phyloP scores from a whole-genome alignment of 1,284 basidiomycete genomes.

The Cutaneotrichosporon arboriforme region DNA sequence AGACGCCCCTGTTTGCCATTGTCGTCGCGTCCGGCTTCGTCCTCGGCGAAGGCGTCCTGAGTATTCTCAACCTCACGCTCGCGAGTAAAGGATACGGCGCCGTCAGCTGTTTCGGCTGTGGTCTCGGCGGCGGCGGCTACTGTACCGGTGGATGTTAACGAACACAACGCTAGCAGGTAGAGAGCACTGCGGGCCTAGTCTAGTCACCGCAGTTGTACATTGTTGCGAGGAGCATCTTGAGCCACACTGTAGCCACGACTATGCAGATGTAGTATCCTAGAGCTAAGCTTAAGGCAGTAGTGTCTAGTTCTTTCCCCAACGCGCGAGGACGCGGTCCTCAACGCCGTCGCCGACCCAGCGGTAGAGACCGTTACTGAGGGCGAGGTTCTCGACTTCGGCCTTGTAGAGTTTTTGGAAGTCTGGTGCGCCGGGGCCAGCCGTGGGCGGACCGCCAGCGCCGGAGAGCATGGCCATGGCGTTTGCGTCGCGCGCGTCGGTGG shows the following conservation, averaged over 20 bases:
- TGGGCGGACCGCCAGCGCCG: slow-evolving; percentile 52
- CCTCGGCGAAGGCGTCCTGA: slow-evolving; percentile 81
- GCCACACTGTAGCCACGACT: not conserved
- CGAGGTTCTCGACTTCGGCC: slow-evolving; percentile 86
- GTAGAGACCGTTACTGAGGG: slow-evolving; percentile 79
- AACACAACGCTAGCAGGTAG: no score
- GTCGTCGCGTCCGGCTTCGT: slow-evolving; percentile 93
- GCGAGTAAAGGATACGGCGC: slow-evolving; percentile 68
- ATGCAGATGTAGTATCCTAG: not conserved
- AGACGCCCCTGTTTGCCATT: slow-evolving; percentile 66
- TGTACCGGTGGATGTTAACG: slow-evolving; percentile 42
- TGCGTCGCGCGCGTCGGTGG: slow-evolving; percentile 70
- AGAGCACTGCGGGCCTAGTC: no score
- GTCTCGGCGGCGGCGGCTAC: slow-evolving; percentile 57
- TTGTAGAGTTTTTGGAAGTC: slow-evolving; percentile 88
- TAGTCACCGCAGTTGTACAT: no score
- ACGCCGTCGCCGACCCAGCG: slow-evolving; percentile 73
- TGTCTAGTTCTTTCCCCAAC: slow-evolving; percentile 57
- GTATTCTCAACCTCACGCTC: slow-evolving; percentile 70
- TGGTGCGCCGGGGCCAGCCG: slow-evolving; percentile 57
- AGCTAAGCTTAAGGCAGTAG: no score
- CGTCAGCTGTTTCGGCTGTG: slow-evolving; percentile 73
- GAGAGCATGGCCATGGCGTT: slow-evolving; percentile 62
- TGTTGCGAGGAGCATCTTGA: not conserved
- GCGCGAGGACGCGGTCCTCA: slow-evolving; percentile 67